Evolutionary conservation across 805 yeast species (phyloP).

Genomic region (Teunomyces stri): DNA sequence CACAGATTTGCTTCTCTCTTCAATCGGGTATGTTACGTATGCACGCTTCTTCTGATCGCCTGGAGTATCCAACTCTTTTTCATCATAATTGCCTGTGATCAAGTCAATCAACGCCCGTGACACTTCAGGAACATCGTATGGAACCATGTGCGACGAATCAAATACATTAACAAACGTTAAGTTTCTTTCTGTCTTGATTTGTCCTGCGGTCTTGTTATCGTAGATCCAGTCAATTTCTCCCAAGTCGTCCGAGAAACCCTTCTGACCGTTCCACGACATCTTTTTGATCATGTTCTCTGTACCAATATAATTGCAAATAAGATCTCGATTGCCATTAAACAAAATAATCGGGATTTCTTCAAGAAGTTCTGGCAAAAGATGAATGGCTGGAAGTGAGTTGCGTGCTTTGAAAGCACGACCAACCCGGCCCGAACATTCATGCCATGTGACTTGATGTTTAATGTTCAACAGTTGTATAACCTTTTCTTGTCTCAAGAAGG

Average conservation of each 20-base stretch:
- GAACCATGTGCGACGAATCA: conserved; percentile 92
- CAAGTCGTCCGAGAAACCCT: conserved; percentile 47
- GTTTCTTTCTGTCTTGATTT: conserved; percentile 54
- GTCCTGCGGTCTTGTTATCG: conserved; percentile 37
- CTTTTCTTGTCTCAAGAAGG: conserved; percentile 46
- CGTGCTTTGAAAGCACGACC: conserved; percentile 48
- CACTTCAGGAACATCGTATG: conserved; percentile 70
- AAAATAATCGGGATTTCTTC: conserved; percentile 60
- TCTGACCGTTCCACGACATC: conserved; percentile 58
- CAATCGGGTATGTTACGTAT: conserved; percentile 30
- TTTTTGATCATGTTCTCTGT: conserved; percentile 62
- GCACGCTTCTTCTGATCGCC: conserved; percentile 16
- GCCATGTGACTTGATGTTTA: conserved; percentile 53
- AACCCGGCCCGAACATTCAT: conserved; percentile 72
- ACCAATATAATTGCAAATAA: conserved; percentile 82
- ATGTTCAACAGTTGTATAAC: conserved; percentile 54
- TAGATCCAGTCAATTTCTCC: conserved; percentile 42
- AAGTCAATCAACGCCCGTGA: conserved; percentile 71
- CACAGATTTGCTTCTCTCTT: conserved; percentile 14
- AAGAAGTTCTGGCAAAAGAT: conserved; percentile 64
- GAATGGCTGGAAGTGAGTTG: conserved; percentile 57
- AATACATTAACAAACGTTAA: conserved; percentile 71
- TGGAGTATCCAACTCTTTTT: conserved; percentile 12
- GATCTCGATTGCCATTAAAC: conserved; percentile 85
- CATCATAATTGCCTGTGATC: conserved; percentile 30